A percentile compares a stretch with the other conserved stretches of the same genome.
These are phyloP conservation scores for Cryptococcus amylolentus DNA, from an alignment of 1,284 basidiomycete genomes.

Conservation along the genomic window DNA sequence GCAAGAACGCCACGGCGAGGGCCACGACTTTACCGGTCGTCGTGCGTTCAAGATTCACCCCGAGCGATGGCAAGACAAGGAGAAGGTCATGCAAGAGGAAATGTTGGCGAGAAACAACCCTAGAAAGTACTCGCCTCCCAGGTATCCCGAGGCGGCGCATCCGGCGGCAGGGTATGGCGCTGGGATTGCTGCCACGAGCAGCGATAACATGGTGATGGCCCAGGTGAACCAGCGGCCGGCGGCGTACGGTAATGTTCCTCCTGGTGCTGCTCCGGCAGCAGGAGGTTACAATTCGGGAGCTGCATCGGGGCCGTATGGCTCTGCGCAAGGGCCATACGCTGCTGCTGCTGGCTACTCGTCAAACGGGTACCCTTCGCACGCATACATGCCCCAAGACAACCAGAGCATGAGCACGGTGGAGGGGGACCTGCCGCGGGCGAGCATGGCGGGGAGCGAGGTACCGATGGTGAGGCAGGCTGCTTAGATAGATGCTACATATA, in stretches of 20 bases:
- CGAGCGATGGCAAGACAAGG: conserved; percentile 32
- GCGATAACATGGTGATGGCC: not conserved
- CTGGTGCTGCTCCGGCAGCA: too few relatives aligned
- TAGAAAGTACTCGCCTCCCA: not conserved
- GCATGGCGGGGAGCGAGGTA: conserved; percentile 11
- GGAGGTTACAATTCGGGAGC: too few relatives aligned
- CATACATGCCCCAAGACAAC: not conserved
- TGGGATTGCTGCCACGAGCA: not conserved
- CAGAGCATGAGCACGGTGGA: not conserved
- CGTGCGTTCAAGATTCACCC: conserved; percentile 31
- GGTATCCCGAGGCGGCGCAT: not conserved
- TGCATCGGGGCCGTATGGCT: not conserved
- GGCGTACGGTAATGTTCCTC: not conserved
- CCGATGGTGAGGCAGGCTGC: conserved; percentile 5
- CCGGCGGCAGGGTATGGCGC: not conserved
- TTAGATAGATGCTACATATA: not conserved
- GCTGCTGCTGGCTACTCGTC: not conserved
- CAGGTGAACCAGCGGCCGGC: not conserved
- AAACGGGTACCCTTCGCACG: not conserved
- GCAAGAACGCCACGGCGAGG: conserved; percentile 43
- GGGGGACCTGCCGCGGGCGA: conserved; percentile 1
- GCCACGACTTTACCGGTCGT: conserved; percentile 44
- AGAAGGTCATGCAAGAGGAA: conserved; percentile 21
- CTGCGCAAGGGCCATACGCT: not conserved
- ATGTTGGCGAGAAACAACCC: conserved; percentile 27